Evolutionary conservation across 2,329 filamentous ascomycete species (phyloP).

Genomic region (Aspergillus sergii): DNA sequence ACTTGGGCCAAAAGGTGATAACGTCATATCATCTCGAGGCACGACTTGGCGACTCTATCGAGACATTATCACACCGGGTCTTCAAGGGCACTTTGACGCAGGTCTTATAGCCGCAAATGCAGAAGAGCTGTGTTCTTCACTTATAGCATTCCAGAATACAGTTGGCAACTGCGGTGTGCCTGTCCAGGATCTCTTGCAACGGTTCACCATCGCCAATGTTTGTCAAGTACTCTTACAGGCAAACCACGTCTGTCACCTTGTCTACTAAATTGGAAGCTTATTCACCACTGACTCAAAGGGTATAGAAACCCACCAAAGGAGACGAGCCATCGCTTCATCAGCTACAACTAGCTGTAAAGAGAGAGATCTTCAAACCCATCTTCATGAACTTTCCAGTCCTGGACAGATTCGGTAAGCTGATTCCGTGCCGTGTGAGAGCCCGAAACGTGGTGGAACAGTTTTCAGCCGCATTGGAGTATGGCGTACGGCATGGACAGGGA

Average conservation of each 20-base stretch:
- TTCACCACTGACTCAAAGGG: neutral
- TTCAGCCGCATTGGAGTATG: neutral
- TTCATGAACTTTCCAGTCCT: slow-evolving; percentile 40
- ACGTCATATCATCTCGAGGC: slow-evolving; percentile 37
- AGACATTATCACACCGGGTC: slow-evolving; percentile 1
- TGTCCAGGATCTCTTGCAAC: neutral
- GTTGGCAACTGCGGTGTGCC: neutral
- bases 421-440: slow-evolving; percentile 31
- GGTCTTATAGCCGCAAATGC: neutral
- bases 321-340: slow-evolving; percentile 4
- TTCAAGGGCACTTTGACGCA: neutral
- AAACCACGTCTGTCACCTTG: neutral
- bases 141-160: neutral
- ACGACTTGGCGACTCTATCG: slow-evolving; percentile 36
- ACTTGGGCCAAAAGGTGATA: neutral
- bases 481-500: neutral
- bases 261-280: rapidly evolving
- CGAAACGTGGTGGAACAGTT: slow-evolving; percentile 24
- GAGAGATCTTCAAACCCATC: slow-evolving; percentile 38
- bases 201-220: neutral
- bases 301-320: neutral
- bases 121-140: neutral
- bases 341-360: slow-evolving; percentile 24
- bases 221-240: neutral
- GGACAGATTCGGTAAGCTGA: slow-evolving; percentile 17